These are phyloP conservation scores for Talaromyces stipitatus DNA, from an alignment of 495 filamentous ascomycete species.

Conservation along the genomic window DNA sequence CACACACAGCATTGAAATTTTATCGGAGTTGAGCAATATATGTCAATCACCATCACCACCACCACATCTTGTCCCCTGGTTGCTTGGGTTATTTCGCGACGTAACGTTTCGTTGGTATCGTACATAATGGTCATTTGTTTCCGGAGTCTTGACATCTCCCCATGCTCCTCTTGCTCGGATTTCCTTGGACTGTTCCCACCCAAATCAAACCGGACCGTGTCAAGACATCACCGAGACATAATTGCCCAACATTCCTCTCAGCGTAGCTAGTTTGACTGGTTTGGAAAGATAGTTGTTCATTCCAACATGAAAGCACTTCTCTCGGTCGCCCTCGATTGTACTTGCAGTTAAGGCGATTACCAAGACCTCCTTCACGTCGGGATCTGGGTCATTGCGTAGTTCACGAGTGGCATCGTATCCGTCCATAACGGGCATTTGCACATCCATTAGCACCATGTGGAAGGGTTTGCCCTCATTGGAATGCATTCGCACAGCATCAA, in stretches of 20 bases:
- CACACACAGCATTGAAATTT: neutral
- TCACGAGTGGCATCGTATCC: conserved; percentile 71
- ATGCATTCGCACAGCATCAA: conserved; percentile 52
- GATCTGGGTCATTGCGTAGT: conserved; percentile 50
- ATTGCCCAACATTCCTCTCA: neutral
- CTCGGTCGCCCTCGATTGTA: conserved; percentile 72
- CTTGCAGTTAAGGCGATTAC: conserved; percentile 80
- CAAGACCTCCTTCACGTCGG: conserved; percentile 46
- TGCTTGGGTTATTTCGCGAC: neutral
- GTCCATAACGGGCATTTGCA: conserved; percentile 78
- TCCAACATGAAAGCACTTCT: conserved; percentile 68
- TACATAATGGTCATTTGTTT: neutral
- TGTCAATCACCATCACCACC: neutral
- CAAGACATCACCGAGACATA: neutral
- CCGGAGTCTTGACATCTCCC: neutral
- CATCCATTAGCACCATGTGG: conserved; percentile 83
- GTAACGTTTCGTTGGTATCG: neutral
- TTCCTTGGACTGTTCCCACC: neutral
- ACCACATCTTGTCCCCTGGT: neutral
- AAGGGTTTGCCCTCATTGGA: conserved; percentile 17
- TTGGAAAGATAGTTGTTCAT: conserved; percentile 85
- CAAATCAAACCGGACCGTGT: neutral
- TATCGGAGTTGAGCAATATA: neutral
- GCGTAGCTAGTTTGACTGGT: conserved; percentile 48
- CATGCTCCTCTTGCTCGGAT: neutral